phyloP scores from a whole-genome alignment of 495 filamentous ascomycete species.

The Penicillium taxi region DNA sequence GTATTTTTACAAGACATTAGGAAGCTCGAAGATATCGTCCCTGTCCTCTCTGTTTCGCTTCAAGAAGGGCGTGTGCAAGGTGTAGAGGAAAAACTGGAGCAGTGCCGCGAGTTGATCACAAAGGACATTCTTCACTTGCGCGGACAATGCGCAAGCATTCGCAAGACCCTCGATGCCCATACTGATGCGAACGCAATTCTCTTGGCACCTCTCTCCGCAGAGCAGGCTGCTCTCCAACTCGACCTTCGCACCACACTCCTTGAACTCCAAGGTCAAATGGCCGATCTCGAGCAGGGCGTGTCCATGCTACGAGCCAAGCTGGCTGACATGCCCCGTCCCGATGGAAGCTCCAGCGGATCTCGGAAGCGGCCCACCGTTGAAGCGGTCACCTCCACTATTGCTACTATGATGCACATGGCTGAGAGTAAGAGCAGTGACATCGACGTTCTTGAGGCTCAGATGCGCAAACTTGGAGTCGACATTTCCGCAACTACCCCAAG shows the following conservation, averaged over 20 bases:
- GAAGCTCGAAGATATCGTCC: constrained; percentile 51
- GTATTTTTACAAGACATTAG: constrained; percentile 66
- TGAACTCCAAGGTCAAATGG: constrained; percentile 61
- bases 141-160: constrained; percentile 63
- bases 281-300: constrained; percentile 72
- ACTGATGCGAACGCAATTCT: constrained; percentile 52
- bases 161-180: constrained; percentile 60
- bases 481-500: constrained; percentile 37
- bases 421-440: constrained; percentile 82
- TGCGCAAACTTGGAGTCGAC: constrained; percentile 60
- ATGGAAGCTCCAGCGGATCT: constrained; percentile 31
- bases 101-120: constrained; percentile 49
- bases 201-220: constrained; percentile 67
- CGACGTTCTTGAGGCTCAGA: constrained; percentile 77
- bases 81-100: constrained; percentile 53
- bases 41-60: constrained; percentile 48
- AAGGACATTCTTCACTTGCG: constrained; percentile 60
- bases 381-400: constrained; percentile 81
- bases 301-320: constrained; percentile 74
- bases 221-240: constrained; percentile 72
- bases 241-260: constrained; percentile 67
- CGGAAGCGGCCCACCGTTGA: constrained; percentile 73
- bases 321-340: constrained; percentile 39
- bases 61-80: constrained; percentile 56
- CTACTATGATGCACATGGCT: constrained; percentile 85